Evolutionary conservation across 192 early-diverging fungal genomes (phyloP), one percentile per base, ranked within the genome.

Genomic region (Mortierella alpina): DNA sequence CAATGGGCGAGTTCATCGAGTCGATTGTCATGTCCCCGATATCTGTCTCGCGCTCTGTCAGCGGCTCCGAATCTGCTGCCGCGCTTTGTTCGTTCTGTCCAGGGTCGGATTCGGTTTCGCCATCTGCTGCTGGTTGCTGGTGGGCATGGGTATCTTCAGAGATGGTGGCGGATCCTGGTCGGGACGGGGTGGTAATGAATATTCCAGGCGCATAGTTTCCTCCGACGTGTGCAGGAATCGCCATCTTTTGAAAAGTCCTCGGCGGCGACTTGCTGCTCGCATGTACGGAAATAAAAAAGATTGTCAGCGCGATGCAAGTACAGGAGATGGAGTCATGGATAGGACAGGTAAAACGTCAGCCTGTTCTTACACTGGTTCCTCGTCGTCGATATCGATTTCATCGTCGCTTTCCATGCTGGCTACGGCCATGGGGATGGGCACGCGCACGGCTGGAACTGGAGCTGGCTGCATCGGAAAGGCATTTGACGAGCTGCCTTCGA

Each of bases 321-420:
- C 7, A 22, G 48, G 59, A 45, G 0, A 46, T 5, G 6, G 11
- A 2, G 46, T 18, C 41, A 46, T 48, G 48, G 9, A 17, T 18
- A 14, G 48, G 5, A 22, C 20, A 41, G 17, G 18, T 15, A 49
- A 62, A 53, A 2, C 1, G 41, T 31, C 31, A 14, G 47, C 12
- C 11, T 18, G 42, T 39, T 18, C 39, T 58, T 83, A 85, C 84
- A 66, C 44, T 59, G 60, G 88, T 39, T 91, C 91, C 51, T 91
- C 89, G 46, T 88, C 89, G 45, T 92, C 91, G 8, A 90, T 61
- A 54, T 91, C 87, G 47, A 88, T 92, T 42, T 86, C 89, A 57
- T 90, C 88, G 62, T 91, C 90, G 61, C 89, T 90, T 45, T 93
- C 90, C 23, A 82, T 66, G 51, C 75, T 84, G 4, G 70, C 77